phyloP scores from a whole-genome alignment of 139 green algal genomes.

The Parachlorella kessleri region DNA sequence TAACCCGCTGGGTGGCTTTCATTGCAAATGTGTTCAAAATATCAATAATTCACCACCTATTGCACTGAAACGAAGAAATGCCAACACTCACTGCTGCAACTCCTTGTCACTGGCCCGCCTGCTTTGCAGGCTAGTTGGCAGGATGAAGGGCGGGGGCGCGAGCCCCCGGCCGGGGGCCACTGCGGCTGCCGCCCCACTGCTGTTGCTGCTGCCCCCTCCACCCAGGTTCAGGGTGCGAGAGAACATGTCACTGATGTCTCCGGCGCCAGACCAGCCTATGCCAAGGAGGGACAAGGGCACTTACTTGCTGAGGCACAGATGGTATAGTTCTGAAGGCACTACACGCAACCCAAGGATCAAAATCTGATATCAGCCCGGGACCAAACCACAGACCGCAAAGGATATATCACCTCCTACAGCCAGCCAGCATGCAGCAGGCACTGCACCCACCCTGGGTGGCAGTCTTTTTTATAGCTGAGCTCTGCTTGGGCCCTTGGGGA shows the following conservation, averaged over 20 bases:
- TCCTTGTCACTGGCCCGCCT: not conserved
- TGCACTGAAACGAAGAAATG: not conserved
- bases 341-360: too few species aligned
- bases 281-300: too few species aligned
- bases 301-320: too few species aligned
- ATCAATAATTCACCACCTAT: too few species aligned
- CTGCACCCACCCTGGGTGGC: slow-evolving; percentile 23
- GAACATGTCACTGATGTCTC: not conserved
- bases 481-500: not conserved
- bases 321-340: too few species aligned
- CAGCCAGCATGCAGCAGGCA: too few species aligned
- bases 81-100: not conserved
- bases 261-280: not conserved
- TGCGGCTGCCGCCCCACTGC: too few species aligned
- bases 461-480: slow-evolving; percentile 8
- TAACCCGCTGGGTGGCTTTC: not conserved
- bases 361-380: too few species aligned
- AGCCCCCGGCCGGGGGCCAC: not conserved
- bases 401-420: too few species aligned
- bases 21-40: too few species aligned
- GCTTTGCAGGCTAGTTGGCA: not conserved
- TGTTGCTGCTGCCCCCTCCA: not conserved
- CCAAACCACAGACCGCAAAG: too few species aligned
- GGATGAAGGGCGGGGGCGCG: not conserved
- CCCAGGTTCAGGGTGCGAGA: not conserved